Conservation (phyloP, 2,329 filamentous ascomycete species). For the Aureobasidium pullulans region DNA sequence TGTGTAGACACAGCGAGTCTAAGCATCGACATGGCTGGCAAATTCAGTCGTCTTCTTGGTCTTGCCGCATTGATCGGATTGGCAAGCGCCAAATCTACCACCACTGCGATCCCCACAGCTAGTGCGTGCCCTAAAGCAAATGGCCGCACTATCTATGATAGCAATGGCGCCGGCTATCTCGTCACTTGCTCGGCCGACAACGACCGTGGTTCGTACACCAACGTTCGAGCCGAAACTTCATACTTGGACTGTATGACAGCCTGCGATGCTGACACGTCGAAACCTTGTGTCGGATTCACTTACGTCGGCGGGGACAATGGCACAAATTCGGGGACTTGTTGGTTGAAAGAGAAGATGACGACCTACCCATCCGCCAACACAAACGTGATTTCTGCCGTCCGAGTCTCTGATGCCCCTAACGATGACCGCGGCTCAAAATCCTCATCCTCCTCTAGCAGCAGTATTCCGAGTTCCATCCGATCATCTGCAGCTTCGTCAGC, state of each 20-base stretch:
- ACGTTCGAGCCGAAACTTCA: slow-evolving; percentile 2
- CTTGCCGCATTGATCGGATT: not conserved
- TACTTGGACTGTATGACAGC: slow-evolving; percentile 16
- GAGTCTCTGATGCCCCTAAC: not conserved
- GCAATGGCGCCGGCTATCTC: slow-evolving; percentile 4
- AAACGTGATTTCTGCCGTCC: slow-evolving; percentile 14
- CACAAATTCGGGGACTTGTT: slow-evolving; percentile 19
- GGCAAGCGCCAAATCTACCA: not conserved
- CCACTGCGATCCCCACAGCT: not conserved
- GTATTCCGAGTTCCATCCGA: not conserved
- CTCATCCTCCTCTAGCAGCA: slow-evolving; percentile 18
- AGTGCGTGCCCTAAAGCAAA: slow-evolving; percentile 20
- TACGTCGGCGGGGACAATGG: slow-evolving; percentile 17
- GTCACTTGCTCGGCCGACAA: slow-evolving; percentile 14
- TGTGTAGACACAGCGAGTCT: not conserved
- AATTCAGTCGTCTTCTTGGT: not conserved
- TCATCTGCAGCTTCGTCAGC: not conserved
- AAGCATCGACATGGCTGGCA: not conserved
- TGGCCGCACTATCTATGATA: slow-evolving; percentile 18
- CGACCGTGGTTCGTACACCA: slow-evolving; percentile 11
- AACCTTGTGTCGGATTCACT: slow-evolving; percentile 14
- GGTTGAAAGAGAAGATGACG: slow-evolving; percentile 17
- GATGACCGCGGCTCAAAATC: slow-evolving; percentile 16
- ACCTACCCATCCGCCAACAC: slow-evolving; percentile 1
- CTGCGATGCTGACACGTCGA: slow-evolving; percentile 3